Evolutionary conservation across 2,329 filamentous ascomycete genomes (phyloP).

Genomic region (Microascus cirrosus): DNA sequence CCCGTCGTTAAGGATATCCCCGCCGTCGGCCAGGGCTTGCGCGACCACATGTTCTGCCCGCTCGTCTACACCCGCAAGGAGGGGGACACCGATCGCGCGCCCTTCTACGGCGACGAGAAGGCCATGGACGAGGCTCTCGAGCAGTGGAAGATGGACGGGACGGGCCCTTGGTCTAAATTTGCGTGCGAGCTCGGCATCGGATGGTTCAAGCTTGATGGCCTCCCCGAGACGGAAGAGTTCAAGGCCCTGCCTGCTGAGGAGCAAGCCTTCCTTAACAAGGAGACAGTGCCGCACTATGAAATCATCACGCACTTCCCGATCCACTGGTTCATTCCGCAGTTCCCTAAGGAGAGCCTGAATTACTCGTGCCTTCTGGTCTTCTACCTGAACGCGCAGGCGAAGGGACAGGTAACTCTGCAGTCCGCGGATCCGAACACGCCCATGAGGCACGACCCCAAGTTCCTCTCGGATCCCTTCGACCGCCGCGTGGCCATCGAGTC

Average conservation of each 20-base stretch:
- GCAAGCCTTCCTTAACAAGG: slow-evolving; percentile 29
- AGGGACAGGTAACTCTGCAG: slow-evolving; percentile 38
- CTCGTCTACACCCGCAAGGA: slow-evolving; percentile 26
- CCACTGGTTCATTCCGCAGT: slow-evolving; percentile 27
- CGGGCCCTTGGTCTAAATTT: slow-evolving; percentile 25
- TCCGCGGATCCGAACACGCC: slow-evolving; percentile 38
- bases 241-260: slow-evolving; percentile 29
- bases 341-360: slow-evolving; percentile 13
- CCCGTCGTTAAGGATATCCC: slow-evolving; percentile 21
- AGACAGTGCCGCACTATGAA: slow-evolving; percentile 47
- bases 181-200: slow-evolving; percentile 27
- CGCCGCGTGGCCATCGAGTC: slow-evolving; percentile 34
- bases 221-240: slow-evolving; percentile 34
- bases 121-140: slow-evolving; percentile 30
- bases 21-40: slow-evolving; percentile 25
- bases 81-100: slow-evolving; percentile 26
- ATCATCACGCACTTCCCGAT: slow-evolving; percentile 33
- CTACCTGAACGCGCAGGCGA: slow-evolving; percentile 40
- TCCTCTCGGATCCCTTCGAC: slow-evolving; percentile 43
- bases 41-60: slow-evolving; percentile 26
- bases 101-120: slow-evolving; percentile 30
- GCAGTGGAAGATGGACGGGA: slow-evolving; percentile 32
- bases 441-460: slow-evolving; percentile 40
- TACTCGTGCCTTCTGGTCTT: slow-evolving; percentile 33
- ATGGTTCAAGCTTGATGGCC: slow-evolving; percentile 28